These are phyloP conservation scores for Malassezia arunalokei DNA, from an alignment of 1,284 basidiomycete genomes.

Conservation along the genomic window DNA sequence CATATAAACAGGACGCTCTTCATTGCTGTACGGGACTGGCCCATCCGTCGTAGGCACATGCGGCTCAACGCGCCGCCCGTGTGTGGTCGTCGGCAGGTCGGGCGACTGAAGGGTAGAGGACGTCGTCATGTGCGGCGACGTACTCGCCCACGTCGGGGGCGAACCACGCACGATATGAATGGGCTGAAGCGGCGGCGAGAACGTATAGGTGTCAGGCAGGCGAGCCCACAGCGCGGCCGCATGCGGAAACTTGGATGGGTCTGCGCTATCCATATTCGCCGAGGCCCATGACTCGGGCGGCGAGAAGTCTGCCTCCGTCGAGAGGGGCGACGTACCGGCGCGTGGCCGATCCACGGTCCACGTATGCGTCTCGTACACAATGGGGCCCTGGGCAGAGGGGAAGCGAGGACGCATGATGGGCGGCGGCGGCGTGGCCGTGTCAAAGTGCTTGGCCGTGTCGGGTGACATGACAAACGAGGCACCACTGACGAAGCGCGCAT, in stretches of 20 bases:
- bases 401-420: neutral
- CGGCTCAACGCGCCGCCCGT: neutral
- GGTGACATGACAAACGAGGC: conserved; percentile 4
- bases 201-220: neutral
- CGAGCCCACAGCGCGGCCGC: neutral
- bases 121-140: neutral
- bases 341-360: neutral
- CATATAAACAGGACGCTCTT: neutral
- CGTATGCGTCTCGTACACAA: neutral
- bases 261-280: neutral
- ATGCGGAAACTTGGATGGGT: neutral
- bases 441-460: neutral
- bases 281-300: neutral
- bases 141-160: neutral
- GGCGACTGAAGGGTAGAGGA: neutral
- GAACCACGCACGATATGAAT: conserved; percentile 8
- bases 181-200: conserved; percentile 1
- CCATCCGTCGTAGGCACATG: neutral
- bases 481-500: neutral
- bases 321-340: neutral
- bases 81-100: neutral
- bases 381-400: neutral
- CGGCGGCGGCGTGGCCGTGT: neutral
- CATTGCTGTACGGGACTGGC: neutral
- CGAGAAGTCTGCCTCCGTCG: neutral